Evolutionary conservation across 257 asterid genomes (phyloP), one percentile per base, ranked within the genome.

Genomic region (Salvia hispanica): DNA sequence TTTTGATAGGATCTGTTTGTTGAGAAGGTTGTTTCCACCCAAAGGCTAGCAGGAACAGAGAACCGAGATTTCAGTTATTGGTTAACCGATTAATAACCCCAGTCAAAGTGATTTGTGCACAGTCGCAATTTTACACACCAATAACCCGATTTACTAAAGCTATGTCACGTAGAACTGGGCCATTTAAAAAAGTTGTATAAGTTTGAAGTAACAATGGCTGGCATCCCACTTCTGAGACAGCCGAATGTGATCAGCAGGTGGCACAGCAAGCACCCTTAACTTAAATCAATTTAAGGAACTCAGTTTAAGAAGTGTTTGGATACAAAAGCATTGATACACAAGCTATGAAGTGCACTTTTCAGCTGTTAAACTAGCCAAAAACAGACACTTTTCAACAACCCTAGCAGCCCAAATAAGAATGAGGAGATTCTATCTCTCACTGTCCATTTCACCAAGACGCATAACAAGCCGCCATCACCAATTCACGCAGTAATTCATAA

Each of bases 401-500:
- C 68, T 46, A 46, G 54, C 69, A 59, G 8, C 37, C 64, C 11
- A 21, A 54, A n/a, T 36, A 42, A 53, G 51, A 61, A 13, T 21
- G 44, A 36, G 10, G 5, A 42, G 43, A 62, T 34, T 52, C 21
- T 31, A 75, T 28, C 43, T 9, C 66, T 74, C 75, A 42, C 55
- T 21, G 5, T 10, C 31, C 37, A 58, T 21, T 48, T 31, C 64
- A 9, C 72, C 54, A 37, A 64, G 55, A 52, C 60, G 37, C 21
- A 28, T 4, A 43, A 45, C 75, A 58, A 66, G 46, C 46, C 58
- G 55, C 9, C 40, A 47, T 18, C 43, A 13, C 46, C 55, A 58
- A 44, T 28, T 61, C 37, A 40, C n/a, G 2, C 40, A 28, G 13
- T 57, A 71, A 58, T 14, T 48, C 40, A 37, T 16, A 45, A 59